Percentiles rank a stretch among this genome's conserved stretches.
phyloP scores from a whole-genome alignment of 2,329 filamentous ascomycete genomes.

The Ascocoryne sarcoides region DNA sequence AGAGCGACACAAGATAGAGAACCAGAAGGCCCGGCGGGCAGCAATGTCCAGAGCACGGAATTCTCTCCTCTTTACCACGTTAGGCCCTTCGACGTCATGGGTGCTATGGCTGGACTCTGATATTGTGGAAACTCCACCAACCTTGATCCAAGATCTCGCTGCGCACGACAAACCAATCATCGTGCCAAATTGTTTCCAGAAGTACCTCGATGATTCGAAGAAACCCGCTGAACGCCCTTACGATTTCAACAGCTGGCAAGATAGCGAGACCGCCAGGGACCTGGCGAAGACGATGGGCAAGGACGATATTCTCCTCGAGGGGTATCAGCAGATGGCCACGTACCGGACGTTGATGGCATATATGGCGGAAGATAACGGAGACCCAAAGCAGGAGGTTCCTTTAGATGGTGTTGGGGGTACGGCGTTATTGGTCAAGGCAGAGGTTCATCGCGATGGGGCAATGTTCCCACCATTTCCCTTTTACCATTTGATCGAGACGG shows the following conservation, averaged over 20 bases:
- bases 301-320: constrained; percentile 89
- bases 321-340: constrained; percentile 87
- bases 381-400: constrained; percentile 55
- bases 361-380: constrained; percentile 51
- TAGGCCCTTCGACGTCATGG: constrained; percentile 88
- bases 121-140: constrained; percentile 76
- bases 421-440: constrained; percentile 85
- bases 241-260: constrained; percentile 97
- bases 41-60: constrained; percentile 93
- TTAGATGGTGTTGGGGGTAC: constrained; percentile 93
- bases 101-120: constrained; percentile 94
- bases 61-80: constrained; percentile 86
- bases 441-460: constrained; percentile 92
- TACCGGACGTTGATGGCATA: constrained; percentile 89
- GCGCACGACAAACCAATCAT: constrained; percentile 82
- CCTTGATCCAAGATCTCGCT: constrained; percentile 86
- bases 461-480: constrained; percentile 98
- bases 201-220: constrained; percentile 63
- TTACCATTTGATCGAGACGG: constrained; percentile 94
- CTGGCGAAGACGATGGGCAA: constrained; percentile 73
- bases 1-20: constrained; percentile 83
- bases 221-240: constrained; percentile 73
- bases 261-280: constrained; percentile 69
- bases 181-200: constrained; percentile 91
- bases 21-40: constrained; percentile 77